Evolutionary conservation across 2,329 filamentous ascomycete genomes (phyloP), one percentile per base, ranked within the genome.

Genomic region (Calonectria fujianensis): DNA sequence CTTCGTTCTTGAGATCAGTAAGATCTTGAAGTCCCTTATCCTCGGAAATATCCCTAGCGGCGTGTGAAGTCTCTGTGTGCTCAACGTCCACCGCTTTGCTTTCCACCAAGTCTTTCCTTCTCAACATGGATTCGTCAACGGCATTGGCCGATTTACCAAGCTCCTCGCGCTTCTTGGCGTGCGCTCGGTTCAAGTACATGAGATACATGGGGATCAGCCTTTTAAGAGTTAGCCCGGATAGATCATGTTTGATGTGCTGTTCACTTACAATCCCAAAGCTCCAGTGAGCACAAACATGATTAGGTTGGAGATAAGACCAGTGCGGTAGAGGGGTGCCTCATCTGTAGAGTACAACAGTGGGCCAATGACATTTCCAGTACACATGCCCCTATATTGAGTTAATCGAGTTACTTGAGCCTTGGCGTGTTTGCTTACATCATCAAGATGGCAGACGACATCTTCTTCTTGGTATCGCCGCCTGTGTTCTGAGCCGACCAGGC

Each of bases 401-500:
- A 64, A 39, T 31, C 18, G 14, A 45, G 39, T 18, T 20, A 20
- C 39, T 45, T 45, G 4, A 39, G 37, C 9, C 39, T 45, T 2
- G 39, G 18, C 6, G 18, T 20, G 18, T 20, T 29, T n/a, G n/a
- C 59, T 14, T 27, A 64, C 48, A 92, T 85, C 75, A 92, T 90
- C 18, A 76, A 83, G 20, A 91, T 87, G 20, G 86, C 90, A 0
- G 90, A 92, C 0, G 89, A 91, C 5, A 90, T 88, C 80, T 92
- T 93, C 75, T 91, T 89, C 82, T 93, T 93, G 0, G 91, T 93
- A 74, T 93, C 91, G 0, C 91, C 91, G 10, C 88, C 91, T 0
- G 91, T 90, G 75, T 91, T 91, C 71, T 89, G 88, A 2, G 88
- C 87, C 1, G 86, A 88, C 88, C 88, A 90, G 0, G 87, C 87